These are phyloP conservation scores for Nyssa sinensis DNA, from an alignment of 148 eudicot genomes.

Conservation along the genomic window DNA sequence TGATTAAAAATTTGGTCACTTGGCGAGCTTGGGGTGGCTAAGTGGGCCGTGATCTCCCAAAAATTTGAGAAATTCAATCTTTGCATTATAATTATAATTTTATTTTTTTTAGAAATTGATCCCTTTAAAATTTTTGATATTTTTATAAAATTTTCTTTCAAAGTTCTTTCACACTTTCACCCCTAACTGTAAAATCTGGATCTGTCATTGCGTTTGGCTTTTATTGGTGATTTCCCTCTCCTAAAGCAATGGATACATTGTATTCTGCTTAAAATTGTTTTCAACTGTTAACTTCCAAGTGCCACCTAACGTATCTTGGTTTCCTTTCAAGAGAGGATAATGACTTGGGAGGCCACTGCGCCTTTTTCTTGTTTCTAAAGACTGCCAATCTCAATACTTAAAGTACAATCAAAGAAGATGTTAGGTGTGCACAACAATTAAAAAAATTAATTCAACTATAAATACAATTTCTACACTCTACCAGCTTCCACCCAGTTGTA, in stretches of 20 bases:
- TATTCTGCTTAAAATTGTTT: background rate
- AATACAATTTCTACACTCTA: background rate
- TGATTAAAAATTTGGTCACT: no score
- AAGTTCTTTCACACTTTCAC: no score
- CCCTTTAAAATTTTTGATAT: no score
- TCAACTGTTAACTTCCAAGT: background rate
- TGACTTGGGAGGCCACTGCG: constrained; percentile 4
- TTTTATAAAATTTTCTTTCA: no score
- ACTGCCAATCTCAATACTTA: constrained; percentile 30
- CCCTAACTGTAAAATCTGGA: no score
- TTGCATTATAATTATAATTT: no score
- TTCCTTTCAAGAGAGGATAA: constrained; percentile 16
- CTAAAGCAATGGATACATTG: background rate
- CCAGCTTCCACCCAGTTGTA: background rate
- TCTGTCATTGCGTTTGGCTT: no score
- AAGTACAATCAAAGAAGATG: constrained; percentile 44
- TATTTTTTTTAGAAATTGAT: no score
- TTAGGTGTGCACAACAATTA: no score
- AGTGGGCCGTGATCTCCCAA: no score
- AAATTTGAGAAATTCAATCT: no score
- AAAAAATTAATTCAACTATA: constrained; percentile 1
- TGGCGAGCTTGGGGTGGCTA: no score
- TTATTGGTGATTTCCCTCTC: background rate
- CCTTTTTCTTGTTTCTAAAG: constrained; percentile 26
- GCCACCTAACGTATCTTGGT: constrained; percentile 12